Conservation (phyloP, 306 rosid genomes). For the Parietaria judaica region DNA sequence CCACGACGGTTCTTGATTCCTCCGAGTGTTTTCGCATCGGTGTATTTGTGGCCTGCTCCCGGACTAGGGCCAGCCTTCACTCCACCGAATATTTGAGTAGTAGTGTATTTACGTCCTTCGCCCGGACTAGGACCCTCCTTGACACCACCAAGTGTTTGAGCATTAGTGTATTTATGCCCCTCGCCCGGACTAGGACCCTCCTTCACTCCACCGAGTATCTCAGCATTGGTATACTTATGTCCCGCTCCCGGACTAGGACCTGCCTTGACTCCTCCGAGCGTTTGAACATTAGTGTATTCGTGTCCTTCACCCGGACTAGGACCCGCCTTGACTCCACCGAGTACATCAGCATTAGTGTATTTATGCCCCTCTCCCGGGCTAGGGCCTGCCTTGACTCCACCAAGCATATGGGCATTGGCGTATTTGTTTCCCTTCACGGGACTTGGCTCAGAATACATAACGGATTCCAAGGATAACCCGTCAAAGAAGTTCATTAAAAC, state of each 20-base stretch:
- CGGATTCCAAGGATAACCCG: constrained; percentile 43
- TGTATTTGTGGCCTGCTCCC: constrained; percentile 32
- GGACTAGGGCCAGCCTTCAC: constrained; percentile 20
- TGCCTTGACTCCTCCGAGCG: constrained; percentile 17
- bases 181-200: constrained; percentile 25
- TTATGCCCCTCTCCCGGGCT: constrained; percentile 21
- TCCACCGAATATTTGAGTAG: constrained; percentile 2
- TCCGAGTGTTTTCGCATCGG: constrained; percentile 6
- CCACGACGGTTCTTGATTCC: constrained; percentile 19
- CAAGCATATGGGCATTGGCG: background rate
- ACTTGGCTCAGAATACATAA: constrained; percentile 31
- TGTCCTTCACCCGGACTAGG: constrained; percentile 27
- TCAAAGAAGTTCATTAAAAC: constrained; percentile 29
- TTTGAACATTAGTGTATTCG: constrained; percentile 7
- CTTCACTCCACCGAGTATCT: constrained; percentile 19
- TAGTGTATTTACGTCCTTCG: constrained; percentile 9
- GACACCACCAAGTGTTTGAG: background rate
- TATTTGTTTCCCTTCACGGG: constrained; percentile 19
- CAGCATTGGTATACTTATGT: background rate
- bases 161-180: constrained; percentile 32
- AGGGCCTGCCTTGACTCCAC: constrained; percentile 23
- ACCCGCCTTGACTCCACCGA: constrained; percentile 20
- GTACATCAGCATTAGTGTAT: constrained; percentile 2
- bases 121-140: constrained; percentile 24
- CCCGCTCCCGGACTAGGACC: constrained; percentile 26